phyloP scores from a whole-genome alignment of 805 yeast species.

The Metschnikowia sp. region DNA sequence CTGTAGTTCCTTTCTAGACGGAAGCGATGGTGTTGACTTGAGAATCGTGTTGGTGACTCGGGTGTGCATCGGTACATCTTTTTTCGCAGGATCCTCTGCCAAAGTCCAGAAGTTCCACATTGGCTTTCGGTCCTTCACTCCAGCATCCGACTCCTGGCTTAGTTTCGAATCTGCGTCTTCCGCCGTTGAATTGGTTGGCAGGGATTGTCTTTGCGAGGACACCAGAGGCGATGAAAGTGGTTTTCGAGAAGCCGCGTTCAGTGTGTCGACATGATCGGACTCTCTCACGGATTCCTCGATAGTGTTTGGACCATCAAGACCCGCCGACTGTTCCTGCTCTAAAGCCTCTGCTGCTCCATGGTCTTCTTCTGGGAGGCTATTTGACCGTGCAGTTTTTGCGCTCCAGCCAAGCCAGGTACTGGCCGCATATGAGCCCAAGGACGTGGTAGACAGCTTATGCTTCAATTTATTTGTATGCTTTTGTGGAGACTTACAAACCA shows the following conservation, averaged over 20 bases:
- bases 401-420: constrained; percentile 28
- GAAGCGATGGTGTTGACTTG: constrained; percentile 29
- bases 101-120: constrained; percentile 39
- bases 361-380: constrained; percentile 9
- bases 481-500: neutral
- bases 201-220: no score
- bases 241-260: no score
- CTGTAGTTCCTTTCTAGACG: constrained; percentile 9
- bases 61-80: constrained; percentile 4
- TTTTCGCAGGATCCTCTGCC: constrained; percentile 2
- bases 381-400: constrained; percentile 6
- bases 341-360: neutral
- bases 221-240: no score
- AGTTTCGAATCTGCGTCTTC: neutral
- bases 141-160: neutral
- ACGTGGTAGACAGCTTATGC: constrained; percentile 22
- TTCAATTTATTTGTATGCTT: constrained; percentile 1
- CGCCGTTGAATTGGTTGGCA: neutral
- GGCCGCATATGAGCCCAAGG: constrained; percentile 18
- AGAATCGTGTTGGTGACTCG: constrained; percentile 30
- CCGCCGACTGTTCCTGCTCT: no score
- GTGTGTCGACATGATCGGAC: no score
- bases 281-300: no score
- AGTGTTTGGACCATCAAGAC: no score
- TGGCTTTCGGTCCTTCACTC: constrained; percentile 18